phyloP scores from a whole-genome alignment of 1,139 yeast species.

The Schizosaccharomyces versatilis region DNA sequence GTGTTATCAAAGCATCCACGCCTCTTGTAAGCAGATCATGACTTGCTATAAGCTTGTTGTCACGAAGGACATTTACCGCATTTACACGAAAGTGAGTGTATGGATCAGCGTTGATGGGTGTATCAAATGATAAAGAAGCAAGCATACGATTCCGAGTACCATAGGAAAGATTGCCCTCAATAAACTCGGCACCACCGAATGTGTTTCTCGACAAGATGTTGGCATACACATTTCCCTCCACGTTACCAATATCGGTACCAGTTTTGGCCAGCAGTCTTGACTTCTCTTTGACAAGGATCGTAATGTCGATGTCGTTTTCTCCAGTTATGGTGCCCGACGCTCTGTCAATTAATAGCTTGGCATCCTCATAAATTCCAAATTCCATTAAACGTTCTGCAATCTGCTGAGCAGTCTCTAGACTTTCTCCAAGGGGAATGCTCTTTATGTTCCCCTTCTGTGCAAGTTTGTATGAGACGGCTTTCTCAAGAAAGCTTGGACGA shows the following conservation, averaged over 20 bases:
- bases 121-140: conserved; percentile 18
- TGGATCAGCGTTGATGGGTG: conserved; percentile 28
- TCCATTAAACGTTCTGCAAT: conserved; percentile 17
- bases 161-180: conserved; percentile 52
- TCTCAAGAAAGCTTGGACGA: conserved; percentile 13
- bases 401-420: conserved; percentile 17
- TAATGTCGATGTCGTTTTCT: conserved; percentile 25
- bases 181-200: conserved; percentile 71
- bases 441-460: conserved; percentile 2
- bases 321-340: conserved; percentile 13
- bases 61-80: conserved; percentile 3
- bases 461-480: not conserved
- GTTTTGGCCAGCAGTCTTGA: conserved; percentile 57
- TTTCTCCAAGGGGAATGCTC: conserved; percentile 11
- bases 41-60: conserved; percentile 8
- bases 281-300: conserved; percentile 36
- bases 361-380: conserved; percentile 27
- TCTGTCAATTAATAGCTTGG: conserved; percentile 24
- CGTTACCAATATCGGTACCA: conserved; percentile 87
- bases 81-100: conserved; percentile 5
- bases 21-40: conserved; percentile 9
- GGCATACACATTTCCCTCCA: conserved; percentile 83
- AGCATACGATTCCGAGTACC: conserved; percentile 69
- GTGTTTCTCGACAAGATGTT: conserved; percentile 40
- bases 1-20: conserved; percentile 3